Base-by-base conservation (phyloP, 2,329 filamentous ascomycete genomes). In the Clonostachys byssicola region DNA sequence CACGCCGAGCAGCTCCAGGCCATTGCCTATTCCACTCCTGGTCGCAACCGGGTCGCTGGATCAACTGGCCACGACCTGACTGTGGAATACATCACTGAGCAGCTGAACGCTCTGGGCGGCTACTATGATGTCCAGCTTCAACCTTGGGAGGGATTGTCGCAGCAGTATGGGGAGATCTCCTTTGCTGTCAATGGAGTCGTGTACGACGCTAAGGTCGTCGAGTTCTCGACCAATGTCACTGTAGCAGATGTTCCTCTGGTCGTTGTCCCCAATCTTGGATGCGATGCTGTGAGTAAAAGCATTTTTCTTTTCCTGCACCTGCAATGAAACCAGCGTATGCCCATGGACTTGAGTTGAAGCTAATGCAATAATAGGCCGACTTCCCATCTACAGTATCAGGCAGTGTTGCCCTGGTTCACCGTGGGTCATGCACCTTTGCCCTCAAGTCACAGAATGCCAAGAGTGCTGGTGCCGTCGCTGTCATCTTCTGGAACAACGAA, bases 401-500 rank as follows among this genome's bases (percentile, higher is more conserved):
- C 30, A 73, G 70, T 36, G 73, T 84, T 43, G 80, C 78, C 12
- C 67, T 85, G 20, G 73, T 84, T 46, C 68, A 70, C 12, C 74
- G 81, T 52, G 80, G 80, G 46, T 61, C 61, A 7, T 85, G 81
- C 56, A 61, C 70, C 3, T 85, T 84, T 47, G 76, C 71, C 6
- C 56, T 73, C 36, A 84, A 85, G 63, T 71, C 76, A 33, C 66
- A 70, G 13, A 61, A 76, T 14, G 81, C 81, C 7, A 73, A 70
- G 5, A 63, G 60, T 3, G 78, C 79, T 13, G 77, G 80, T 30
- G 82, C 82, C 3, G 60, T 65, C 4, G 81, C 68, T 3, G 75
- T 73, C 1, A 57, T 84, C 42, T 71, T 84, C 50, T 83, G 80
- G 61, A 81, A 84, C 65, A 82, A 83, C 49, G 71, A 40, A 30